Evolutionary conservation across 257 asterid genomes (phyloP).

Genomic region (Solanum chiquidenum): DNA sequence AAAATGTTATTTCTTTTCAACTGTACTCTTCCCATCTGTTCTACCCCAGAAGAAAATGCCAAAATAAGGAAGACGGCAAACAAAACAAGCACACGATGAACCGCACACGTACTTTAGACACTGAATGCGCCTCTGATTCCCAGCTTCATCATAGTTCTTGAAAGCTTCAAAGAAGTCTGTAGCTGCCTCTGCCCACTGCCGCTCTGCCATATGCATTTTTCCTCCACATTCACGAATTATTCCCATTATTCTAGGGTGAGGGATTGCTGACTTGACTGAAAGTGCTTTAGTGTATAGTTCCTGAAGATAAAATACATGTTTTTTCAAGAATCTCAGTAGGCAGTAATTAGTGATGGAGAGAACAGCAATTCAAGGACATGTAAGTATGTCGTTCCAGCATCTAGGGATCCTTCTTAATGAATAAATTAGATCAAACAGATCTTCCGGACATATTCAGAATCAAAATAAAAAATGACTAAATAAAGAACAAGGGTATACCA

Average conservation of each 20-base stretch:
- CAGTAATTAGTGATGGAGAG: neutral
- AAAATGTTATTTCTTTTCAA: neutral
- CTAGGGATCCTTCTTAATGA: neutral
- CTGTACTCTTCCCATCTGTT: neutral
- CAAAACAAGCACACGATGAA: neutral
- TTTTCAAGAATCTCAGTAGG: neutral
- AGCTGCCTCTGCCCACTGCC: constrained; percentile 95
- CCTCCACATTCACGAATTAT: constrained; percentile 99
- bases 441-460: neutral
- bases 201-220: constrained; percentile 98
- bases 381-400: neutral
- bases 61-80: neutral
- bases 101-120: constrained; percentile 64
- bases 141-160: constrained; percentile 97
- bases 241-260: constrained; percentile 99
- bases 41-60: neutral
- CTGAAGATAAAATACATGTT: constrained; percentile 25
- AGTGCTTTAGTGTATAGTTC: constrained; percentile 82
- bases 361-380: neutral
- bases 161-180: constrained; percentile 98
- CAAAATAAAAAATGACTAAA: neutral
- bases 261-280: constrained; percentile 94
- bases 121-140: constrained; percentile 92
- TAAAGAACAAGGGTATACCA: neutral
- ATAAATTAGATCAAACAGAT: neutral